Evolutionary conservation across 495 filamentous ascomycete species (phyloP), one percentile per base, ranked within the genome.

Genomic region (Aspergillus wentii): DNA sequence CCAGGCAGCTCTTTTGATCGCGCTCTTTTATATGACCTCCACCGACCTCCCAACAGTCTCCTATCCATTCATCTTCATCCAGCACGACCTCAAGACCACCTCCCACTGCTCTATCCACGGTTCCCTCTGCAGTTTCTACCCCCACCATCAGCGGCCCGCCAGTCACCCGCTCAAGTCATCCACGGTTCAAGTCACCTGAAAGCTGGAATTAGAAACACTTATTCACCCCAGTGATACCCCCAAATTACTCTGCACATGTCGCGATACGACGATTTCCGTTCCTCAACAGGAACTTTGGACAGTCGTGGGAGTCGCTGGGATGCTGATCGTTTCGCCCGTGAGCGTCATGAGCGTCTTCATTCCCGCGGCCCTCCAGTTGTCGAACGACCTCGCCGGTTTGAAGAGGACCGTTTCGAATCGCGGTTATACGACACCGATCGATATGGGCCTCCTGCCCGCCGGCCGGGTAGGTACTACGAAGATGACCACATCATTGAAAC

Each of bases 371-470:
- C 69, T 23, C 51, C 65, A 16, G 67, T 59, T 11, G 46, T 35
- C 15, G 68, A 75, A 33, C 64, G 72, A 45, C 59, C 61, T 43
- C 68, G 63, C 38, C 56, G 51, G 10, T 47, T 55, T 26, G 70
- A 71, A 32, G 70, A 72, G 30, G 72, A 76, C 10, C 64, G 67
- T 17, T 79, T 77, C 46, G 68, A 74, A 40, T 61, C 68, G 30
- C 66, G 69, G 19, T 64, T 77, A 42, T 61, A 68, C 21, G 75
- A 79, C 31, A 65, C 71, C 42, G 76, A 81, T 27, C 65, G 72
- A 20, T 76, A 66, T 48, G 76, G 75, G 8, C 74, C 74, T 28
- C 70, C 71, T 23, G 66, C 66, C 17, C 74, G 76, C 34, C 64
- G 57, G 38, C 38, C 66, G 51, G 62, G 67, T 41, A 54, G 62